Evolutionary conservation across 148 eudicot species (phyloP).

Genomic region (Arbutus unedo): DNA sequence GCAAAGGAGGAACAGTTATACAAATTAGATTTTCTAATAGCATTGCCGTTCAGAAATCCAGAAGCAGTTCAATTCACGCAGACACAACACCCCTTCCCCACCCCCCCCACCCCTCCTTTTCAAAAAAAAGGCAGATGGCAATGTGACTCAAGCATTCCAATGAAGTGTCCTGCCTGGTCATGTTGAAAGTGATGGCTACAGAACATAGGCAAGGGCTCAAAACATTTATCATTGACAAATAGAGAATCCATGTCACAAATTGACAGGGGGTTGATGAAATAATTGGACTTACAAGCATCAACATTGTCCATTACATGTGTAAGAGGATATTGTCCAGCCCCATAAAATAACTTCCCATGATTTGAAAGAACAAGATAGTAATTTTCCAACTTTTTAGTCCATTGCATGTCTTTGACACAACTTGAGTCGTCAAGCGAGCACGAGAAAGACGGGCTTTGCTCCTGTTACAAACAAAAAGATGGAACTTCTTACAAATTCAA

Average conservation of each 20-base stretch:
- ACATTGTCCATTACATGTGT: slow-evolving; percentile 54
- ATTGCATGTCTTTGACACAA: slow-evolving; percentile 65
- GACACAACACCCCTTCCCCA: neutral
- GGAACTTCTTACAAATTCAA: slow-evolving; percentile 2
- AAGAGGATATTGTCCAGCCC: slow-evolving; percentile 51
- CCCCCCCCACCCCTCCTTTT: neutral
- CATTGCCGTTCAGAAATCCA: neutral
- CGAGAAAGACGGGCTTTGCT: slow-evolving; percentile 47
- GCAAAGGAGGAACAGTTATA: neutral
- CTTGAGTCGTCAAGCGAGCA: slow-evolving; percentile 49
- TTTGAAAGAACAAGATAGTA: slow-evolving; percentile 56
- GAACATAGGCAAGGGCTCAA: slow-evolving; percentile 7
- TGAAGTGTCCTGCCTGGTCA: neutral
- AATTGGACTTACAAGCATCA: slow-evolving; percentile 63
- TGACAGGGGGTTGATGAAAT: neutral
- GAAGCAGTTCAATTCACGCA: neutral
- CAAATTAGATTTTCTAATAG: neutral
- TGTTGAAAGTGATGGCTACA: neutral
- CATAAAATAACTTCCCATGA: slow-evolving; percentile 50
- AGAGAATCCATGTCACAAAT: neutral
- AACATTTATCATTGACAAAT: neutral
- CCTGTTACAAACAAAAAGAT: slow-evolving; percentile 38
- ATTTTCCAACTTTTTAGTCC: slow-evolving; percentile 51
- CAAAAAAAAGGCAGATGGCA: neutral
- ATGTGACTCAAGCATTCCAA: neutral